Base-by-base conservation (phyloP, 2,329 filamentous ascomycete species). In the Pseudopyricularia cyperi region DNA sequence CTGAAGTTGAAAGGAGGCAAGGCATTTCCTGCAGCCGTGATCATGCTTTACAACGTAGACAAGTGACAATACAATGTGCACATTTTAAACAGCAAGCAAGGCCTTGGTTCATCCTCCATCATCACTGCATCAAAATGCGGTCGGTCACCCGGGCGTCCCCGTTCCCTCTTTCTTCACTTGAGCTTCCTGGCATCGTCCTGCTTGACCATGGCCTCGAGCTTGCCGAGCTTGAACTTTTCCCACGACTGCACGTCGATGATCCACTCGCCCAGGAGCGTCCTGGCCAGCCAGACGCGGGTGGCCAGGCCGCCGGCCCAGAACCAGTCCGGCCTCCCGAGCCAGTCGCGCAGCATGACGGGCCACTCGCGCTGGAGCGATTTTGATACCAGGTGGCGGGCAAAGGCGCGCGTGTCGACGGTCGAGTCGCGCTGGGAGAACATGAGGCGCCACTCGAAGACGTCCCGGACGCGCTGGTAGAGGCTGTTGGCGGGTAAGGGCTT, bases 341-440 rank as follows among this genome's bases (percentile, higher is more conserved):
- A 66, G 5, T 57, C 50, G 3, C 68, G 59, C 48, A 69, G 33
- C 12, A 42, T 19, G 32, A 26, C 12, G 3, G 65, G 65, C 26
- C 55, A 52, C 57, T 71, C 68, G 0, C 61, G 57, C 34, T 57
- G 57, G 37, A 77, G 61, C 2, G 72, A 72, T 28, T 68, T 65
- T 0, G 49, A 53, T 4, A 75, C 75, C 3, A 79, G 55, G 50
- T 64, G 63, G 32, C 56, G 52, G 0, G 75, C 73, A 56, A 73
- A 78, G 0, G 52, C 60, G n/a, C 66, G 61, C 0, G 73, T 73
- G 19, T 65, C 62, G 58, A 76, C 64, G 1, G 74, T 74, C 0
- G 64, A 60, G 26, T 67, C 69, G 4, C 65, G 71, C 66, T 78
- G 75, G 55, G 71, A 74, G 51, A 72, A 79, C 0, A 62, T 66